A percentile compares a stretch with the other conserved stretches of the same genome.
phyloP scores from a whole-genome alignment of 2,329 filamentous ascomycete genomes.

The Dryadomyces quercus-mongolicae region DNA sequence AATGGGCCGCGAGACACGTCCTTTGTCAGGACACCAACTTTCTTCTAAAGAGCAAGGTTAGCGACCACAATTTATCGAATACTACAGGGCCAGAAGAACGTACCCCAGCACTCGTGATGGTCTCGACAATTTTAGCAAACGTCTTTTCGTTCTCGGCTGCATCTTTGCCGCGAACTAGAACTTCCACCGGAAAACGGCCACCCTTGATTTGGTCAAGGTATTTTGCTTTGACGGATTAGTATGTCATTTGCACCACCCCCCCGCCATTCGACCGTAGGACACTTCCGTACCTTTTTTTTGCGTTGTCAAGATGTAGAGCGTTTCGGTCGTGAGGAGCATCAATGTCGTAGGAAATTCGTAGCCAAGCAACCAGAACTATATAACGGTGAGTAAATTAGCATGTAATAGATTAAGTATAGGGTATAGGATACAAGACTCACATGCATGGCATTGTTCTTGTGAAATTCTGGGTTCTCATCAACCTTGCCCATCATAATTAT shows the following conservation, averaged over 20 bases:
- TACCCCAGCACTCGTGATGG: constrained; percentile 79
- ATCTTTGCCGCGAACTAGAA: constrained; percentile 86
- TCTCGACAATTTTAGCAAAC: constrained; percentile 70
- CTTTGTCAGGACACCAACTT: constrained; percentile 77
- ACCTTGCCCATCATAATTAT: constrained; percentile 91
- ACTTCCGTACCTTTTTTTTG: constrained; percentile 72
- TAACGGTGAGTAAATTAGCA: neutral
- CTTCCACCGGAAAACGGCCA: constrained; percentile 84
- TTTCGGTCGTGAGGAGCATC: constrained; percentile 81
- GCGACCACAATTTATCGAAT: neutral
- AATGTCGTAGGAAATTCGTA: constrained; percentile 97
- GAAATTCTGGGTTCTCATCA: constrained; percentile 73
- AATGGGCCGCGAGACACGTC: constrained; percentile 80
- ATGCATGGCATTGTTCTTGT: constrained; percentile 95
- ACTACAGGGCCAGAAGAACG: constrained; percentile 23
- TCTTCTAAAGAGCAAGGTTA: constrained; percentile 46
- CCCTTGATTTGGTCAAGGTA: constrained; percentile 87
- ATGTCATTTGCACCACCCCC: no score
- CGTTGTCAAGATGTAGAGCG: constrained; percentile 85
- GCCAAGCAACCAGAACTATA: constrained; percentile 90
- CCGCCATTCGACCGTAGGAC: neutral
- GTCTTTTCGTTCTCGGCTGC: constrained; percentile 83
- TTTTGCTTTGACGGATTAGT: constrained; percentile 48
- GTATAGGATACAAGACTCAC: constrained; percentile 32
- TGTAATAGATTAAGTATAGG: neutral